Percentiles rank a stretch among this genome's conserved stretches.
Conservation (phyloP, 768 basidiomycete genomes). For the Amanita pallidorosea region DNA sequence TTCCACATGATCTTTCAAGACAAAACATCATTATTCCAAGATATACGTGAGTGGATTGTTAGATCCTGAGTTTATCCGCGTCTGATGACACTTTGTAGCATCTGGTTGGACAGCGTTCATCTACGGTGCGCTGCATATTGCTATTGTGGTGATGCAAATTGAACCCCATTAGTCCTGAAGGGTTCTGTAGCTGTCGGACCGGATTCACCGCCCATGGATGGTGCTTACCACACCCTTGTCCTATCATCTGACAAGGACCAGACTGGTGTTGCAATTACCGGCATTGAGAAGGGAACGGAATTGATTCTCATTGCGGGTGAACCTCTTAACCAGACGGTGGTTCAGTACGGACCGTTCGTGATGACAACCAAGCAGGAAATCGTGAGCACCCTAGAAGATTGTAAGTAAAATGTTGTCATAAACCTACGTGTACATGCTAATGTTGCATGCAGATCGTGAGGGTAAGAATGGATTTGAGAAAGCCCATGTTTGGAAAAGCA, state of each 20-base stretch:
- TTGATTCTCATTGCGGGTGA: conserved; percentile 80
- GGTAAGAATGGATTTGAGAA: conserved; percentile 87
- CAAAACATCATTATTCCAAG: conserved; percentile 65
- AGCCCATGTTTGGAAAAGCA: conserved; percentile 78
- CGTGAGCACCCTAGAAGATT: conserved; percentile 72
- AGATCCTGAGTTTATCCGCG: neutral
- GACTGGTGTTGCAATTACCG: conserved; percentile 58
- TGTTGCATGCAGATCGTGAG: conserved; percentile 40
- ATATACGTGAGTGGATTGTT: conserved; percentile 49
- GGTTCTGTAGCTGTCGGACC: conserved; percentile 56
- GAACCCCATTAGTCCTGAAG: conserved; percentile 37
- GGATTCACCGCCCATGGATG: conserved; percentile 30
- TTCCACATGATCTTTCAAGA: conserved; percentile 67
- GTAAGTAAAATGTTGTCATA: conserved; percentile 24
- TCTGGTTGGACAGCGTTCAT: conserved; percentile 81
- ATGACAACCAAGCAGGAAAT: conserved; percentile 78
- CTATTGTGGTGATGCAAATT: neutral
- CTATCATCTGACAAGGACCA: conserved; percentile 49
- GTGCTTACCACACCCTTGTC: conserved; percentile 74
- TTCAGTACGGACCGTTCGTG: conserved; percentile 84
- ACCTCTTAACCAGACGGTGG: conserved; percentile 79
- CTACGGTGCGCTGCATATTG: conserved; percentile 44
- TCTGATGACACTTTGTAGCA: neutral
- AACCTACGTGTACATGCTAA: conserved; percentile 4
- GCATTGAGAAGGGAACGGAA: conserved; percentile 52